Base-by-base conservation (phyloP, 2,329 filamentous ascomycete species). In the Epichloe festucae region DNA sequence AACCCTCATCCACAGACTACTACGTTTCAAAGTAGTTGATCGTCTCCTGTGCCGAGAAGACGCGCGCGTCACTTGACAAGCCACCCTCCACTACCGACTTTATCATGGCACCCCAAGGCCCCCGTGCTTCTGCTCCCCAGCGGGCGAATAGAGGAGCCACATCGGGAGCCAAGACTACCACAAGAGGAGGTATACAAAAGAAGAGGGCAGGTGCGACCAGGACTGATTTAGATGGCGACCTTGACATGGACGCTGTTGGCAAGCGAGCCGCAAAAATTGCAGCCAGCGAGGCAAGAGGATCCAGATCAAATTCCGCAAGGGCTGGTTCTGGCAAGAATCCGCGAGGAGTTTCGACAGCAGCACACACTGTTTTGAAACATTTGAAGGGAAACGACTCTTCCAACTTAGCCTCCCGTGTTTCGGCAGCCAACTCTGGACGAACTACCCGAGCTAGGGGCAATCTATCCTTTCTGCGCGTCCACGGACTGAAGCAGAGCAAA, bases 401-500 rank as follows among this genome's bases (percentile, higher is more conserved):
- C 11, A 57, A 58, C 35, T 54, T 70, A 12, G 60, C 64, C 7
- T 65, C 68, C 6, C 67, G 67, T 43, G 63, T 66, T 57, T 68
- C 60, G 50, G 67, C 52, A 52, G 52, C 60, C 15, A 58, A 58
- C 8, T 56, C 56, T 36, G 60, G 60, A n/a, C 62, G 56, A 51
- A 51, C 54, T 12, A 57, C 49, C 23, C 65, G 56, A 46, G 55
- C 56, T 35, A 58, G 60, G 42, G 57, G 55, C 27, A 58, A 57
- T 27, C 50, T 70, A 39, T 58, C 57, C 4, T 67, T 63, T 53
- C 58, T 81, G 40, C 72, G 70, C 53, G 70, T 90, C 21, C 70
- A 72, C 56, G 85, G 85, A 27, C 73, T 87, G 61, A 81, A 77
- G 60, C 68, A 78, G 44, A 89, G 84, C 70, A 88, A 84, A 65